phyloP scores from a whole-genome alignment of 2,329 filamentous ascomycete genomes.

The Aureobasidium sp. region DNA sequence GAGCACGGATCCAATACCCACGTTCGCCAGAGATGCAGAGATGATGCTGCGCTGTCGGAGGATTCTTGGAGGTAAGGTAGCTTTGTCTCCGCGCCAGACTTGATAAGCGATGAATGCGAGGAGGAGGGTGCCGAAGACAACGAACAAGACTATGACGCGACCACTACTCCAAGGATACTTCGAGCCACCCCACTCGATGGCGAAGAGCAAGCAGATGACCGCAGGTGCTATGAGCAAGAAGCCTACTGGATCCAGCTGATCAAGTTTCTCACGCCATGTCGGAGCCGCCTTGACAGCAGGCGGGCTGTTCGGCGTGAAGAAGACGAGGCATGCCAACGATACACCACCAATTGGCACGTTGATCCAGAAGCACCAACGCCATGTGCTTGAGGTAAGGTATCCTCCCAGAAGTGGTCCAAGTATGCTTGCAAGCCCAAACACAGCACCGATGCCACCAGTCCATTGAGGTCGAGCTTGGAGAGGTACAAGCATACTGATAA shows the following conservation, averaged over 20 bases:
- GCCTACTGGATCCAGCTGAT: slow-evolving; percentile 34
- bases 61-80: slow-evolving; percentile 21
- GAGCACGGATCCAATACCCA: slow-evolving; percentile 35
- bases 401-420: slow-evolving; percentile 47
- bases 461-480: slow-evolving; percentile 17
- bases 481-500: slow-evolving; percentile 18
- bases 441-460: slow-evolving; percentile 27
- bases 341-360: slow-evolving; percentile 31
- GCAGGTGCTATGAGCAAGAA: not conserved
- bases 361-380: slow-evolving; percentile 46
- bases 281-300: slow-evolving; percentile 16
- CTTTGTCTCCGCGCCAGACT: slow-evolving; percentile 16
- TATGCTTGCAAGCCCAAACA: slow-evolving; percentile 37
- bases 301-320: slow-evolving; percentile 25
- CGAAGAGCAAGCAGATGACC: slow-evolving; percentile 34
- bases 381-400: slow-evolving; percentile 39
- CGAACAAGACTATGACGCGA: slow-evolving; percentile 17
- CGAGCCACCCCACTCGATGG: slow-evolving; percentile 38
- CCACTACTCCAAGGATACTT: slow-evolving; percentile 28
- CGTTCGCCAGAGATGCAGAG: slow-evolving; percentile 16
- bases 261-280: slow-evolving; percentile 29
- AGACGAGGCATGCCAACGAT: slow-evolving; percentile 29
- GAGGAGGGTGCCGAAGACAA: slow-evolving; percentile 1
- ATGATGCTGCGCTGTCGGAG: slow-evolving; percentile 27
- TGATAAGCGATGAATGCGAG: slow-evolving; percentile 8